Conservation (phyloP, 1,284 basidiomycete genomes). For the Austroboletus olivaceoglutinosus region DNA sequence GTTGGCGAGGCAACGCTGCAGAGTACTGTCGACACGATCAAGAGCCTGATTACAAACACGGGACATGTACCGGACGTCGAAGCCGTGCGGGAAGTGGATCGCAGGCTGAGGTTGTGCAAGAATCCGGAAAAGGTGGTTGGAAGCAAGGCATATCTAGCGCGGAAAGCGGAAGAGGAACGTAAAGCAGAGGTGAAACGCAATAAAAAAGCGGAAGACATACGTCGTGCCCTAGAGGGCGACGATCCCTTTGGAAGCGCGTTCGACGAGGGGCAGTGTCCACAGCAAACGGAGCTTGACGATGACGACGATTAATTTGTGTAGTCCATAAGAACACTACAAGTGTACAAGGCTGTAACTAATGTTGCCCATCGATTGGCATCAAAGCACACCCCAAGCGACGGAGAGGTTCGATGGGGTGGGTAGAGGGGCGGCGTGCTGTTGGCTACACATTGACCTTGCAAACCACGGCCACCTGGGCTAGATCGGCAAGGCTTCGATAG, state of each 20-base stretch:
- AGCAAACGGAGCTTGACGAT: constrained; percentile 48
- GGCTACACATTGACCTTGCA: constrained; percentile 66
- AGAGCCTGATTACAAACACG: constrained; percentile 52
- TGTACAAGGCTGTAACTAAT: constrained; percentile 10
- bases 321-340: not conserved
- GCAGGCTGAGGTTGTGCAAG: constrained; percentile 79
- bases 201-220: constrained; percentile 59
- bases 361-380: constrained; percentile 23
- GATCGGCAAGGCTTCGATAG: constrained; percentile 64
- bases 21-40: constrained; percentile 52
- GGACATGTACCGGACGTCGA: constrained; percentile 76
- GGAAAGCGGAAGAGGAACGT: constrained; percentile 62
- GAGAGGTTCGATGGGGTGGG: constrained; percentile 20
- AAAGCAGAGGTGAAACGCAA: constrained; percentile 62
- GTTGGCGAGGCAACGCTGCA: constrained; percentile 32
- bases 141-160: constrained; percentile 72
- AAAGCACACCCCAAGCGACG: constrained; percentile 22
- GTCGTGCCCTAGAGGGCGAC: constrained; percentile 46
- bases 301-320: constrained; percentile 38
- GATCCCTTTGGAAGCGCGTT: constrained; percentile 70
- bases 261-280: constrained; percentile 30
- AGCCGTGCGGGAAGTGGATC: constrained; percentile 82
- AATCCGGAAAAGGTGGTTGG: constrained; percentile 93
- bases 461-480: constrained; percentile 38
- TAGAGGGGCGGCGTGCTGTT: constrained; percentile 40